Evolutionary conservation across 331 rosid species (phyloP), one percentile per base, ranked within the genome.

Genomic region (Pyrus hybrid): DNA sequence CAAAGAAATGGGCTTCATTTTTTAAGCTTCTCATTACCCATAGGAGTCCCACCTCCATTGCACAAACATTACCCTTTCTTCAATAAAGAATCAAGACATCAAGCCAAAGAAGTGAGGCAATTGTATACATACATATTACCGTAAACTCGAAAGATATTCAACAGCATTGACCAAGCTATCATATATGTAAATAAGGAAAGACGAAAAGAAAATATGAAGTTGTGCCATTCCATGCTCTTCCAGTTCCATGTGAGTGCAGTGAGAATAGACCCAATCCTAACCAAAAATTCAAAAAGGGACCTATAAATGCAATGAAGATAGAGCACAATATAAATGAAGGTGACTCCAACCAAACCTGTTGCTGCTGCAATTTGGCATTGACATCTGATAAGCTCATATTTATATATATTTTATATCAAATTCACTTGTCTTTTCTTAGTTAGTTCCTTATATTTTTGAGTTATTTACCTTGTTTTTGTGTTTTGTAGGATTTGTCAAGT

Each of bases 261-360:
- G 81, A 74, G 88, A 69, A 49, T 74, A 81, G 68, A 85, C 53
- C 90, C 88, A 90, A 47, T 85, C 93, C 97, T 93, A 81, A 77
- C 45, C 80, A 37, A 79, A 30, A 69, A 63, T 77, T 84, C 61
- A 79, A 70, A 80, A 76, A 63, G 54, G 67, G 67, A 76, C 74
- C 53, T 57, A 54, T 47, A 65, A 76, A 45, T 71, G 54, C 66
- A 68, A 63, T 63, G 49, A 78, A 33, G 9, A 60, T 41, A 80
- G 56, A 71, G 76, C 68, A 80, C 17, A 69, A 76, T 49, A 37
- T 58, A 61, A 53, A 77, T 73, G 73, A 72, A 78, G 70, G 72
- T 47, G 60, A 71, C 45, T 33, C 66, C 53, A 20, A 66, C 71
- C 69, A 76, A 81, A 94, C 99, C 96, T 84, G 88, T 60, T 81